Evolutionary conservation across 176 grass and related monocot genomes (phyloP), one percentile per base, ranked within the genome.

Genomic region (Rhynchospora breviuscula): DNA sequence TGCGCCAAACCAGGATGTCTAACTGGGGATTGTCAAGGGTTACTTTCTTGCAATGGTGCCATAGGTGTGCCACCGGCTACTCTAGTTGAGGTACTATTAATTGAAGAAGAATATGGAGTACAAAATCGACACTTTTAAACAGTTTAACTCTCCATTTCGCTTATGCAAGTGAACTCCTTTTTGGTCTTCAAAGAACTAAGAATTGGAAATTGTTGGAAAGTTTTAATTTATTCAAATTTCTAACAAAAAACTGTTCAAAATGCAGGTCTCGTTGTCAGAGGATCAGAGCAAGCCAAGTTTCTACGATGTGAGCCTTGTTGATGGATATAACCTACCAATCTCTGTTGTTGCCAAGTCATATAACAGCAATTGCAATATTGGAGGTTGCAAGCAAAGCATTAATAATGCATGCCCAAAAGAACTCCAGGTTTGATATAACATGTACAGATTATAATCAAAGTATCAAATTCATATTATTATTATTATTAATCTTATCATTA

Each of bases 241-340:
- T 40, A 22, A 51, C 17, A 60, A 23, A 43, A 31, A 22, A 40
- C 88, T 85, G 69, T 49, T 67, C 75, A 88, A 83, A 81, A 83
- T 80, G 49, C n/a, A 90, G 88, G 64, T 90, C 4, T 63, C 85
- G 7, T 49, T 90, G 43, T 85, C 71, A 53, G 85, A 64, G 60
- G 92, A 86, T 65, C 10, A 63, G 33, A 79, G 81, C 85, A 89
- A 88, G 87, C 90, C 90, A 12, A 94, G 89, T 78, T 92, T 91
- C 80, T 97, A 91, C 83, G 92, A 94, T 79, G 90, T 94, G 21
- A 97, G 94, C 88, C 63, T 97, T 1, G 90, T 97, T 15, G 94
- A 97, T 81, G 94, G 92, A 46, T 97, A 97, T 89, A 97, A 97
- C 90, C 80, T 97, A 11, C 92, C 92, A 8, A 67, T 98, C 21